Percentiles rank a stretch among this genome's conserved stretches.
These are phyloP conservation scores for Moesziomyces aphidis DNA, from an alignment of 1,284 basidiomycete genomes.

Conservation along the genomic window DNA sequence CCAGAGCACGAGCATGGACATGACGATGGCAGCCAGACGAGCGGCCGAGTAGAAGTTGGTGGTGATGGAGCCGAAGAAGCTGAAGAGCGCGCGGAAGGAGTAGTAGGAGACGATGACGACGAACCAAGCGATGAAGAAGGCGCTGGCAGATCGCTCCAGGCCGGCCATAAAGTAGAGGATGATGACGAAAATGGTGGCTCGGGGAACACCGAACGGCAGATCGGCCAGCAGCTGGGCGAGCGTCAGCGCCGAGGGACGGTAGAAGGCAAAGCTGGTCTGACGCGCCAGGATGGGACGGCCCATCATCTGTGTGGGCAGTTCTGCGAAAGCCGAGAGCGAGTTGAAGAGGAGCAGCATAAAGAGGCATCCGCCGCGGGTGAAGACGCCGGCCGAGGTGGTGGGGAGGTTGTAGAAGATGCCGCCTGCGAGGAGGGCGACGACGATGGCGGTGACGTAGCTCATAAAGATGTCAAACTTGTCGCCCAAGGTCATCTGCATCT, in stretches of 20 bases:
- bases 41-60: conserved; percentile 56
- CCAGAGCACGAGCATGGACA: conserved; percentile 52
- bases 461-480: conserved; percentile 81
- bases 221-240: conserved; percentile 65
- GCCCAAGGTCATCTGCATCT: conserved; percentile 82
- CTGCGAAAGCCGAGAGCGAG: conserved; percentile 69
- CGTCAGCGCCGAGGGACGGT: conserved; percentile 59
- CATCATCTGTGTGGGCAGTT: conserved; percentile 56
- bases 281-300: conserved; percentile 53
- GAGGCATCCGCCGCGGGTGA: conserved; percentile 85
- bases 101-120: conserved; percentile 55
- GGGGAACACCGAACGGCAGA: conserved; percentile 69
- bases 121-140: conserved; percentile 73
- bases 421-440: conserved; percentile 81
- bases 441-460: conserved; percentile 65
- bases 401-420: conserved; percentile 78
- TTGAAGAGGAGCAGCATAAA: conserved; percentile 72
- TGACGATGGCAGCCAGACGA: conserved; percentile 56
- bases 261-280: conserved; percentile 62
- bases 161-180: conserved; percentile 68
- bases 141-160: conserved; percentile 31
- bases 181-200: conserved; percentile 68
- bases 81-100: conserved; percentile 55
- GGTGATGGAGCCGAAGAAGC: conserved; percentile 52
- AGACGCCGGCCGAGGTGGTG: conserved; percentile 72